Conservation (phyloP, 2,329 filamentous ascomycete genomes). For the Fusarium siculi region DNA sequence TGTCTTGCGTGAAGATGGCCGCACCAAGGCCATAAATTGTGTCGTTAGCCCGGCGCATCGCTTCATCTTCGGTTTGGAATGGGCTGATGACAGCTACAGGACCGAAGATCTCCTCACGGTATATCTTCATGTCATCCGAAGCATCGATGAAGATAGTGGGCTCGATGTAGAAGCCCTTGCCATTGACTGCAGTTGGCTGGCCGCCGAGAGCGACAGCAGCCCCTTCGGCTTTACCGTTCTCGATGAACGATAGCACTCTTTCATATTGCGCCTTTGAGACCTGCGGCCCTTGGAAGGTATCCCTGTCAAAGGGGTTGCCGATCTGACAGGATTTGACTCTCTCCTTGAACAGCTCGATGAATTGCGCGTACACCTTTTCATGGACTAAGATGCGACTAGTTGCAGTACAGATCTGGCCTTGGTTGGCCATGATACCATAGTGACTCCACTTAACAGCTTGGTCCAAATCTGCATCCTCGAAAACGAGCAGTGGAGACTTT, state of each 20-base stretch:
- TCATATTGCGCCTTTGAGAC: conserved; percentile 78
- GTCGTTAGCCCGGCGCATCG: conserved; percentile 57
- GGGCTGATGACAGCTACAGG: conserved; percentile 56
- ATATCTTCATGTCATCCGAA: conserved; percentile 54
- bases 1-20: conserved; percentile 69
- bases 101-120: conserved; percentile 59
- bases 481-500: conserved; percentile 72
- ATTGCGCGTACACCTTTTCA: conserved; percentile 68
- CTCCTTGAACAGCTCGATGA: conserved; percentile 55
- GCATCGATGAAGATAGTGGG: conserved; percentile 59
- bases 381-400: conserved; percentile 74
- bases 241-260: conserved; percentile 74
- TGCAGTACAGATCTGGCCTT: conserved; percentile 73
- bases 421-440: conserved; percentile 66
- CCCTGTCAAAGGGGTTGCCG: conserved; percentile 75
- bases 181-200: conserved; percentile 45
- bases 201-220: conserved; percentile 73
- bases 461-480: conserved; percentile 72
- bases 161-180: conserved; percentile 59
- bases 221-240: conserved; percentile 77
- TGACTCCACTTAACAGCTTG: conserved; percentile 71
- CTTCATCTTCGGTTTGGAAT: conserved; percentile 56
- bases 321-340: conserved; percentile 63
- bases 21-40: conserved; percentile 70
- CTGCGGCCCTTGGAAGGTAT: conserved; percentile 80